These are phyloP conservation scores for Trapa incisa DNA, from an alignment of 345 rosid genomes.

Conservation along the genomic window DNA sequence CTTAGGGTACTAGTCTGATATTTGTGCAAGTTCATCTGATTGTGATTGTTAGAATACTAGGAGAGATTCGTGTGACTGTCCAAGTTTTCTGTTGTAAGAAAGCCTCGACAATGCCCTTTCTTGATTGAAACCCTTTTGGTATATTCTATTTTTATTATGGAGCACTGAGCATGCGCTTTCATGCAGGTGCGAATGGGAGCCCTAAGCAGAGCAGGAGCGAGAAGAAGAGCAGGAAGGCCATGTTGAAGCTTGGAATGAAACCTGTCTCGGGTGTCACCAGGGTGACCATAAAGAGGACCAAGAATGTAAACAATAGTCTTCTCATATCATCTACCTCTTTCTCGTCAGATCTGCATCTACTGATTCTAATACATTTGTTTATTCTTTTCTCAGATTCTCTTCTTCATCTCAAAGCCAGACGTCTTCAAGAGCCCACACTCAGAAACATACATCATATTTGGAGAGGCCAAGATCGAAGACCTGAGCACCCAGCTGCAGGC, in stretches of 20 bases:
- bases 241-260: constrained; percentile 83
- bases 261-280: constrained; percentile 66
- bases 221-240: constrained; percentile 82
- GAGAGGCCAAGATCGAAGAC: constrained; percentile 89
- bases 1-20: too few species aligned
- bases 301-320: constrained; percentile 31
- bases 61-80: too few species aligned
- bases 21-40: too few species aligned
- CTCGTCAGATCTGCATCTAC: not conserved
- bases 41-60: too few species aligned
- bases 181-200: constrained; percentile 49
- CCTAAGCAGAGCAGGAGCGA: constrained; percentile 85
- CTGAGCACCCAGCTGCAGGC: constrained; percentile 86
- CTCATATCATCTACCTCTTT: not conserved
- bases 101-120: too few species aligned
- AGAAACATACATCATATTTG: constrained; percentile 70
- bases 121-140: not conserved
- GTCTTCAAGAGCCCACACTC: constrained; percentile 87
- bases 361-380: not conserved
- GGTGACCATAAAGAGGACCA: constrained; percentile 78
- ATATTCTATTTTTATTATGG: not conserved
- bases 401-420: constrained; percentile 77
- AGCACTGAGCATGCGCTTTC: not conserved
- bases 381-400: constrained; percentile 34
- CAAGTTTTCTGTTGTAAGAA: too few species aligned